Conservation (phyloP, 352 stramenopile genomes). For the Globisporangium canariense region DNA sequence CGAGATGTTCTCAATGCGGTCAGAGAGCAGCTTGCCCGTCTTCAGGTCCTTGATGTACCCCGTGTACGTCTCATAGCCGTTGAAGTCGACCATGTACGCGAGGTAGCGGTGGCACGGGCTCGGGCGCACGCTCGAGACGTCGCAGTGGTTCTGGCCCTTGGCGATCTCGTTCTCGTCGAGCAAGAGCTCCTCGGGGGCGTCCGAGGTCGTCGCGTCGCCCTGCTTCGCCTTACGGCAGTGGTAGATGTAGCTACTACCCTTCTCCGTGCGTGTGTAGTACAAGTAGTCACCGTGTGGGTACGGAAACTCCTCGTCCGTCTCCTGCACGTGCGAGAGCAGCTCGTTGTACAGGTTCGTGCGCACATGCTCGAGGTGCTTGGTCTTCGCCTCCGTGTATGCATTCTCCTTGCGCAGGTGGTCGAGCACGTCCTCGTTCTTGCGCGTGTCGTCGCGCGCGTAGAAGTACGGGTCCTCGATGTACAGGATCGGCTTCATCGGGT, state of each 20-base stretch:
- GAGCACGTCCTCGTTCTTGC: slow-evolving; percentile 90
- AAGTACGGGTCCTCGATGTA: slow-evolving; percentile 93
- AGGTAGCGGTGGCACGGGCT: slow-evolving; percentile 91
- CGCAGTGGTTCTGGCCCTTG: slow-evolving; percentile 79
- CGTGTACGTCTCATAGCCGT: slow-evolving; percentile 92
- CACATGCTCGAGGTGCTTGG: slow-evolving; percentile 77
- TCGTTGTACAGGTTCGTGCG: slow-evolving; percentile 92
- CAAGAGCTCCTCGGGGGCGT: slow-evolving; percentile 84
- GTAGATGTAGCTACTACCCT: slow-evolving; percentile 80
- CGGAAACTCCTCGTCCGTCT: slow-evolving; percentile 82
- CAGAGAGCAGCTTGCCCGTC: slow-evolving; percentile 58
- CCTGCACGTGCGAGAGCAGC: slow-evolving; percentile 88
- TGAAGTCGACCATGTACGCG: slow-evolving; percentile 94
- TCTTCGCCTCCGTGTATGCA: slow-evolving; percentile 87
- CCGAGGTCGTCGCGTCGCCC: slow-evolving; percentile 32
- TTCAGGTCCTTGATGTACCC: slow-evolving; percentile 87
- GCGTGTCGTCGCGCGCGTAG: slow-evolving; percentile 93
- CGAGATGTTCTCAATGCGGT: slow-evolving; percentile 84
- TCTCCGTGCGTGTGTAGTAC: slow-evolving; percentile 89
- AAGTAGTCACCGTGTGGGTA: slow-evolving; percentile 79
- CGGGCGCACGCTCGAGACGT: slow-evolving; percentile 67
- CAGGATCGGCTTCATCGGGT: slow-evolving; percentile 88
- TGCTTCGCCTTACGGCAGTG: slow-evolving; percentile 75
- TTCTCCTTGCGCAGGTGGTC: slow-evolving; percentile 93
- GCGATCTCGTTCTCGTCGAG: slow-evolving; percentile 94